These are phyloP conservation scores for Globisporangium ultimum DNA, from an alignment of 352 stramenopile genomes.

Conservation along the genomic window DNA sequence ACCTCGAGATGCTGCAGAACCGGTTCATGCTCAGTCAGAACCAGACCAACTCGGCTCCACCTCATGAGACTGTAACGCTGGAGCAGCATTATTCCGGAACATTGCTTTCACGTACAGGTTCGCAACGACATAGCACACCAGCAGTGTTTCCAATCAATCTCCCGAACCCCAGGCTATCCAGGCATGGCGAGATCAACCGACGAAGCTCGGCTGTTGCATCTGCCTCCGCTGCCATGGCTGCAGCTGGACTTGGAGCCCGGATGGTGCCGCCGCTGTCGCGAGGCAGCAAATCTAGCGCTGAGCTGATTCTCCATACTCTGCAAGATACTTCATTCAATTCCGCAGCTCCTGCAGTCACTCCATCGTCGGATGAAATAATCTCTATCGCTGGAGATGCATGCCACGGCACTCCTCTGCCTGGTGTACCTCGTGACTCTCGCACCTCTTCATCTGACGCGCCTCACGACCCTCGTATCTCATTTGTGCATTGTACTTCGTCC, in stretches of 20 bases:
- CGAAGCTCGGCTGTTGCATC: neutral
- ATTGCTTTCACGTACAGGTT: too few species aligned
- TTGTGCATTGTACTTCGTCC: too few species aligned
- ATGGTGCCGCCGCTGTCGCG: neutral
- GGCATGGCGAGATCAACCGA: neutral
- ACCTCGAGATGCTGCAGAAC: constrained; percentile 72
- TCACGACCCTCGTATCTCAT: too few species aligned
- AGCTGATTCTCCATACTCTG: neutral
- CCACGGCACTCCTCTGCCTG: too few species aligned
- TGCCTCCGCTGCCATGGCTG: neutral
- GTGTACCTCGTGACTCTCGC: too few species aligned
- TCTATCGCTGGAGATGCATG: neutral
- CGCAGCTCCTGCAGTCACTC: neutral
- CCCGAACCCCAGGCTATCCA: too few species aligned
- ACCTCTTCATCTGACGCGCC: too few species aligned
- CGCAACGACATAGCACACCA: neutral
- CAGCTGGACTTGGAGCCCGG: neutral
- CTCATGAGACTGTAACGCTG: too few species aligned
- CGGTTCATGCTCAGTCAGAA: constrained; percentile 43
- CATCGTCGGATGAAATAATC: too few species aligned
- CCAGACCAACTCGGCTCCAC: neutral
- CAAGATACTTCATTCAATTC: too few species aligned
- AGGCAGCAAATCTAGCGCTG: neutral
- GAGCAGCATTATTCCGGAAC: too few species aligned
- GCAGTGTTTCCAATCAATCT: neutral